Conservation (phyloP, 495 filamentous ascomycete genomes). For the Astrothelium subdiscretum region DNA sequence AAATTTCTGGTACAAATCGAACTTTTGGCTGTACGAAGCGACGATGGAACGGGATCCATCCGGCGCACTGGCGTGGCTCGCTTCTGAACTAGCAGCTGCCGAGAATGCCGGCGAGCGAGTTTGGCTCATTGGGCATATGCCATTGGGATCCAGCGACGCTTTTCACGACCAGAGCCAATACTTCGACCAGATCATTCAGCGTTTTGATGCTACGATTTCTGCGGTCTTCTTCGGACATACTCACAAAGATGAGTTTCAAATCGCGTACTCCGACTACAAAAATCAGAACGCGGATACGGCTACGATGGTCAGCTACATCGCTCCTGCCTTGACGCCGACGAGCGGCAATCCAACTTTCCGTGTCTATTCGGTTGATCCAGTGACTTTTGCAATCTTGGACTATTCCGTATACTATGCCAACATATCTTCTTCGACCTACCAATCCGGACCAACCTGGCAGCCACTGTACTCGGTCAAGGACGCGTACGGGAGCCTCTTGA, state of each 20-base stretch:
- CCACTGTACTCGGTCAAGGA: constrained; percentile 44
- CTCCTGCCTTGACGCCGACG: constrained; percentile 42
- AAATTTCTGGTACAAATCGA: constrained; percentile 41
- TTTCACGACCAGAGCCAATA: constrained; percentile 3
- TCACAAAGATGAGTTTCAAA: constrained; percentile 43
- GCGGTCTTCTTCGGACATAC: constrained; percentile 47
- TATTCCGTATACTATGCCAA: constrained; percentile 42
- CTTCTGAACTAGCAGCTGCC: constrained; percentile 1
- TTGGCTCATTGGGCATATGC: constrained; percentile 7
- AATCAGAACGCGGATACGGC: constrained; percentile 30
- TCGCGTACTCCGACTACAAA: constrained; percentile 39
- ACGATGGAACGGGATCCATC: constrained; percentile 5
- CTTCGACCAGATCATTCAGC: constrained; percentile 38
- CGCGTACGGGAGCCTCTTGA: constrained; percentile 37
- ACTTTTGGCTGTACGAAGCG: constrained; percentile 7
- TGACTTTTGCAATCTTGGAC: constrained; percentile 42
- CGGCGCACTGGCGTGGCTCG: constrained; percentile 3
- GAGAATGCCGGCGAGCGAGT: background rate
- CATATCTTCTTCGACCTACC: constrained; percentile 34
- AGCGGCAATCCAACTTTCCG: constrained; percentile 43
- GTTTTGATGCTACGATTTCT: constrained; percentile 41
- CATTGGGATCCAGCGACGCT: background rate
- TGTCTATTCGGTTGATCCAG: constrained; percentile 45
- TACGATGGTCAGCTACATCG: constrained; percentile 37
- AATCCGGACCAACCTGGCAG: constrained; percentile 35